Conservation (phyloP, 2,329 filamentous ascomycete species). For the Coniochaeta sp. region DNA sequence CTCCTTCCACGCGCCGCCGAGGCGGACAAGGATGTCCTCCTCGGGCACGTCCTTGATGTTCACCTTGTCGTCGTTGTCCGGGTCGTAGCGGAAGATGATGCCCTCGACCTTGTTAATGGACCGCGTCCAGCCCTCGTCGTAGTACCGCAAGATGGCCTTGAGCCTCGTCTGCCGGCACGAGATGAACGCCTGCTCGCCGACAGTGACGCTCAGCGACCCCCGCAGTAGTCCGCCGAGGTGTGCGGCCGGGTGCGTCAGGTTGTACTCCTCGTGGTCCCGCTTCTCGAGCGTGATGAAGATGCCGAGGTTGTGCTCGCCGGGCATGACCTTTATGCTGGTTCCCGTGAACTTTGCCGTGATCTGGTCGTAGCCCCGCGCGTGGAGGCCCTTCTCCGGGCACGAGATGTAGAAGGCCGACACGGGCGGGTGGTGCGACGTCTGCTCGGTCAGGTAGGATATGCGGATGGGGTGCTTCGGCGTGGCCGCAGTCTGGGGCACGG, state of each 20-base stretch:
- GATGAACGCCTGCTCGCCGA: conserved; percentile 82
- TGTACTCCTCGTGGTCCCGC: conserved; percentile 82
- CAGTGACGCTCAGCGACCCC: conserved; percentile 81
- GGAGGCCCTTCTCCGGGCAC: conserved; percentile 84
- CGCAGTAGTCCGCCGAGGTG: conserved; percentile 82
- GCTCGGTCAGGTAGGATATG: conserved; percentile 92
- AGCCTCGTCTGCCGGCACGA: conserved; percentile 85
- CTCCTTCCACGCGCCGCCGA: conserved; percentile 83
- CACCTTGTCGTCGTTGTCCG: conserved; percentile 72
- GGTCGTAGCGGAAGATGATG: conserved; percentile 84
- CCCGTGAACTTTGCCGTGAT: conserved; percentile 97
- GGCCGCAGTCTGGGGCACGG: conserved; percentile 40
- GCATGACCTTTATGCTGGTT: conserved; percentile 83
- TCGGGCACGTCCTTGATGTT: conserved; percentile 82
- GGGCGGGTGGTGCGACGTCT: conserved; percentile 95
- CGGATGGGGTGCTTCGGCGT: conserved; percentile 49
- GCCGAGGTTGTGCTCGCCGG: conserved; percentile 88
- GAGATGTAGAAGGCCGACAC: conserved; percentile 94
- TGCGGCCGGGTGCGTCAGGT: conserved; percentile 89
- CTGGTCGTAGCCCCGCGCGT: conserved; percentile 88
- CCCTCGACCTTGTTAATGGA: conserved; percentile 89
- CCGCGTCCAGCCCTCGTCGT: conserved; percentile 92
- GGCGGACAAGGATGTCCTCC: conserved; percentile 71
- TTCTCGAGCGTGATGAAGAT: conserved; percentile 87
- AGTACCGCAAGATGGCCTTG: conserved; percentile 87